These are phyloP conservation scores for Fomitopsis betulina DNA, from an alignment of 1,284 basidiomycete genomes.

Conservation along the genomic window DNA sequence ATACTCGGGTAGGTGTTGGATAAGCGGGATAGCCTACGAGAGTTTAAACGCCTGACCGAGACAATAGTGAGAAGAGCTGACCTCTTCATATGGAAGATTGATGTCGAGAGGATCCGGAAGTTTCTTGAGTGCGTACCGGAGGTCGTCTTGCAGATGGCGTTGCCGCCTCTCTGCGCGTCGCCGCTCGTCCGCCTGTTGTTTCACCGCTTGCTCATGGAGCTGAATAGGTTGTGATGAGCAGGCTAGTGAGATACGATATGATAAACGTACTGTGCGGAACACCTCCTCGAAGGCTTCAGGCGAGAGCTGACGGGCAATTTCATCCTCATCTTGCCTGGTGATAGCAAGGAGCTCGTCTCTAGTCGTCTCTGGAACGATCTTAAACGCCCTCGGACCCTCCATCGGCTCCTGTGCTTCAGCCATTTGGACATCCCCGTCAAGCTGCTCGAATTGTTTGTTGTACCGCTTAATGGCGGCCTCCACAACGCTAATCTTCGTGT, in stretches of 20 bases:
- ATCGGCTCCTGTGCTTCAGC: conserved; percentile 21
- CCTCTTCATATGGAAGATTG: conserved; percentile 73
- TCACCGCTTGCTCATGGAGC: conserved; percentile 68
- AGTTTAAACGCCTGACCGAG: background rate
- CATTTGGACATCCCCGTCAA: conserved; percentile 19
- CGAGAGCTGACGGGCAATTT: conserved; percentile 41
- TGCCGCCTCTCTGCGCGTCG: conserved; percentile 79
- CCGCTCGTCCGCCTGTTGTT: conserved; percentile 76
- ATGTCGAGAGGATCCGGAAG: conserved; percentile 77
- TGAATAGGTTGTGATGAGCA: conserved; percentile 26
- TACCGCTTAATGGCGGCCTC: conserved; percentile 55
- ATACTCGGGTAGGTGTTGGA: conserved; percentile 80
- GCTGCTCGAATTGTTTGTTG: conserved; percentile 29
- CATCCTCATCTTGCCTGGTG: conserved; percentile 49
- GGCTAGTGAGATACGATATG: conserved; percentile 1
- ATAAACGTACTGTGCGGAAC: conserved; percentile 57
- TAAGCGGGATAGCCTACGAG: conserved; percentile 61
- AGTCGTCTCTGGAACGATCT: conserved; percentile 51
- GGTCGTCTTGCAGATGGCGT: conserved; percentile 89
- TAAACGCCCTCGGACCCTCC: conserved; percentile 36
- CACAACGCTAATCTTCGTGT: conserved; percentile 64
- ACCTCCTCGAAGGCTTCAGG: conserved; percentile 57
- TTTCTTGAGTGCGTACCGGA: conserved; percentile 94
- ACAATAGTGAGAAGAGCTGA: conserved; percentile 28
- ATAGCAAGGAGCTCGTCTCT: conserved; percentile 57